Evolutionary conservation across 352 stramenopile species (phyloP), one percentile per base, ranked within the genome.

Genomic region (Globisporangium yorkense): DNA sequence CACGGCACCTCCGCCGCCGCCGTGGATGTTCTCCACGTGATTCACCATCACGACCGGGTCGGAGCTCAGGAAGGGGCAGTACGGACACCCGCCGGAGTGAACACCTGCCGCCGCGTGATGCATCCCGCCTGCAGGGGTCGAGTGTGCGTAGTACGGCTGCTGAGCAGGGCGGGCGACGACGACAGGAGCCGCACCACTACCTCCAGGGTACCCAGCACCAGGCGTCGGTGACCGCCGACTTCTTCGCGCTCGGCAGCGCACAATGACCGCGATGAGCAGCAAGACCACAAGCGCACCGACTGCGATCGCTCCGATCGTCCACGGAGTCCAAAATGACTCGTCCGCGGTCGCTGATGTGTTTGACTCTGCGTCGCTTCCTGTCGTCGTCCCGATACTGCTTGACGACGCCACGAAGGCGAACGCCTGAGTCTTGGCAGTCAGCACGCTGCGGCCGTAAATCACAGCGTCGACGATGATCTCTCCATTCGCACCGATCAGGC

Each of bases 321-420:
- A 90, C 37, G 70, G 59, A 33, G 69, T 75, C 83, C 83, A 90
- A 39, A 87, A 76, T 37, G 62, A 70, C 10, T 56, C 51, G 51
- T 16, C 62, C 18, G 61, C 10, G 64, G 29, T 21, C 10, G 27
- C 0, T 13, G 33, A 24, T 24, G 56, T 43, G n/a, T 21, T 51
- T 18, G 52, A 27, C 1, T 39, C 60, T 24, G 67, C 57, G 56
- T 70, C 16, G 66, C 77, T 9, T 13, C 43, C 43, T 7, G 43
- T 29, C 2, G 72, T 75, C 7, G 76, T 84, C 21, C 78, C 80
- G 21, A 91, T 91, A 18, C 74, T 71, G 48, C 74, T 88, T n/a
- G 80, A 89, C 6, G 84, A 92, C 37, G 84, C 84, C 4, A 93
- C 84, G 35, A 93, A 89, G 9, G 84, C 75, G 48, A 92, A 93